Evolutionary conservation across 1,284 basidiomycete species (phyloP), one percentile per base, ranked within the genome.

Genomic region (Pseudozyma pruni): DNA sequence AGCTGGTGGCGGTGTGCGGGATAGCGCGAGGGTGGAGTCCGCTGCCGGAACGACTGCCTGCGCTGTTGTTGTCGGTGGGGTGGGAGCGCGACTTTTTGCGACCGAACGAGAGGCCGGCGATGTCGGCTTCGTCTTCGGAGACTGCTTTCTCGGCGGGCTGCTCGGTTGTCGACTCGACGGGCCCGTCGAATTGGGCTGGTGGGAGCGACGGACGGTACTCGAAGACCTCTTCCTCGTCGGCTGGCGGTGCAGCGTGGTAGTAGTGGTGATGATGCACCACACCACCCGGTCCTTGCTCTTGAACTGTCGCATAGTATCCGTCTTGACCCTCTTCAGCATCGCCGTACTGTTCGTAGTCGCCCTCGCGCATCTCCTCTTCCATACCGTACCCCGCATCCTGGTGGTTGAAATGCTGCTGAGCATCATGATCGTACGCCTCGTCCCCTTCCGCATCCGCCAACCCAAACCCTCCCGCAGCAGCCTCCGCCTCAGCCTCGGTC

Each of bases 201-300:
- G 44, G 29, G 32, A 29, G 22, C n/a, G 48, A 27, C 11, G n/a
- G 8, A 16, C 37, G 38, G 13, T 57, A 62, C 13, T 17, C 37
- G 22, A 49, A 53, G 33, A 35, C 45, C 16, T 64, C 62, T 11
- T 31, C 31, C 19, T 41, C 39, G 7, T 27, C 33, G 11, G n/a
- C 33, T 2, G 47, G 35, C 20, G 59, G 42, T 11, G 62, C 11
- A 17, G 58, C 48, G 45, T 76, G 68, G 33, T 78, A 78, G 66
- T 78, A 76, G 50, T 78, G 73, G 41, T 78, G 75, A 25, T 78
- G 75, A 41, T 74, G 72, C 7, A 78, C 68, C 23, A 75, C 69
- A 22, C 59, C 50, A n/a, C 53, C 67, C 20, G 50, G 47, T 6
- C 46, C 60, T 1, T 37, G 55, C 48, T 72, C 63, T 53, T 73